These are phyloP conservation scores for Eucalyptus lansdowneana DNA, from an alignment of 345 rosid genomes.

Conservation along the genomic window DNA sequence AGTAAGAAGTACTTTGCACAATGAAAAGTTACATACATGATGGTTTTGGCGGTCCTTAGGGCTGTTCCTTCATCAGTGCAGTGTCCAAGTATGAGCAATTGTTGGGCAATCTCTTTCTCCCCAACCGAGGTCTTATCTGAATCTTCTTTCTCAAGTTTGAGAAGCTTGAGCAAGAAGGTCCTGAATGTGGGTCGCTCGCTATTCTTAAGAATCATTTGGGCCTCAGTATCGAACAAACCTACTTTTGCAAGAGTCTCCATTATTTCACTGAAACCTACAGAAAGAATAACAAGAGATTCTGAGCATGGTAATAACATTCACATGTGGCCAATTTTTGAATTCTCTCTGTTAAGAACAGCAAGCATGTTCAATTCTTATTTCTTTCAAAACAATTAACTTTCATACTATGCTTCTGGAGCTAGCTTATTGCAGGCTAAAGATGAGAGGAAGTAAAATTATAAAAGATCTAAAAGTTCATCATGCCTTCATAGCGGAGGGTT, in stretches of 20 bases:
- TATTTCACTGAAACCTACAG: constrained; percentile 58
- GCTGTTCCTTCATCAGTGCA: constrained; percentile 48
- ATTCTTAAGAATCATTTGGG: constrained; percentile 27
- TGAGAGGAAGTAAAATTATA: not conserved
- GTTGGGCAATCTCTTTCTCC: constrained; percentile 50
- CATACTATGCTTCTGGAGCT: not conserved
- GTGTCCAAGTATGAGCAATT: constrained; percentile 47
- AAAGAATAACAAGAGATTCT: not conserved
- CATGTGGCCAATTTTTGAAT: not conserved
- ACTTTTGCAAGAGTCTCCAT: constrained; percentile 74
- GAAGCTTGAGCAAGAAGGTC: constrained; percentile 39
- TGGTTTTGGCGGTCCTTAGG: constrained; percentile 52
- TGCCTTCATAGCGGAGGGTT: constrained; percentile 92
- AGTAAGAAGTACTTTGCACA: not conserved
- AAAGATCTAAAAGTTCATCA: not conserved
- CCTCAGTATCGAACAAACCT: constrained; percentile 45
- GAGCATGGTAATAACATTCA: not conserved
- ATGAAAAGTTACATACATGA: constrained; percentile 27
- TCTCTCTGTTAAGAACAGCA: not conserved
- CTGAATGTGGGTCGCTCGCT: constrained; percentile 32
- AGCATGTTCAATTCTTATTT: not conserved
- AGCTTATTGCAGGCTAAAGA: not conserved
- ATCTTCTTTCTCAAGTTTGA: constrained; percentile 12
- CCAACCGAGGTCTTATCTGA: constrained; percentile 7
- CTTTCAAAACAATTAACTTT: not conserved